Base-by-base conservation (phyloP, 2,329 filamentous ascomycete genomes). In the Chaetomium globosum region DNA sequence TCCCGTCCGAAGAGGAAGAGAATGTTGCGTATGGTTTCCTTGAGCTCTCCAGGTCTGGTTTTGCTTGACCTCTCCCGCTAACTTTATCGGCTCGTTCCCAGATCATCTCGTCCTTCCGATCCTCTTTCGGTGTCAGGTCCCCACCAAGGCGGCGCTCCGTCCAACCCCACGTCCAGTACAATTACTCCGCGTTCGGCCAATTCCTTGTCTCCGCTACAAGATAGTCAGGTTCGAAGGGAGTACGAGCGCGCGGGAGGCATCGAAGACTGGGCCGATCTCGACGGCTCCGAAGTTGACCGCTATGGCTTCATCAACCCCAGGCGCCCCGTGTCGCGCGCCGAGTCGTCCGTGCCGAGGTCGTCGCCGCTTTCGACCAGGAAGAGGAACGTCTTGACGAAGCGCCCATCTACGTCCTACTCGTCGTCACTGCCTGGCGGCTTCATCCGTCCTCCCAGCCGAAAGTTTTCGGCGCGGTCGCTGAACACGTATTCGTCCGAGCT, bases 201-300 rank as follows among this genome's bases (percentile, higher is more conserved):
- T 75, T 81, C 78, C 69, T 80, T 75, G 71, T 80, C 78, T 67
- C 78, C 75, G 69, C 75, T 69, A 78, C 81, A 72, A 76, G 80
- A 80, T 78, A 80, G 71, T 59, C 71, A 70, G 55, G 43, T 72
- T 59, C 73, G 77, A 66, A 73, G 74, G 71, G 77, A 77, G 57
- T 79, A 80, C 66, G 82, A 86, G 71, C 76, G 83, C 49, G 84
- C 84, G 16, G 84, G 85, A 55, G 85, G 85, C 19, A 78, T 88
- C 23, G 87, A 90, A 73, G 87, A 90, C 71, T 89, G 86, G 87
- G 84, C 89, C 71, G 85, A 89, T 69, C 78, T 90, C 2, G 78
- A 86, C 61, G 85, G 82, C 36, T 80, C 78, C 58, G 83, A 87
- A 73, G 84, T 90, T 67, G 87, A 90, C 76, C 83, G 87, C 72